Base-by-base conservation (phyloP, 805 yeast species). In the Priceomyces melissophilus region DNA sequence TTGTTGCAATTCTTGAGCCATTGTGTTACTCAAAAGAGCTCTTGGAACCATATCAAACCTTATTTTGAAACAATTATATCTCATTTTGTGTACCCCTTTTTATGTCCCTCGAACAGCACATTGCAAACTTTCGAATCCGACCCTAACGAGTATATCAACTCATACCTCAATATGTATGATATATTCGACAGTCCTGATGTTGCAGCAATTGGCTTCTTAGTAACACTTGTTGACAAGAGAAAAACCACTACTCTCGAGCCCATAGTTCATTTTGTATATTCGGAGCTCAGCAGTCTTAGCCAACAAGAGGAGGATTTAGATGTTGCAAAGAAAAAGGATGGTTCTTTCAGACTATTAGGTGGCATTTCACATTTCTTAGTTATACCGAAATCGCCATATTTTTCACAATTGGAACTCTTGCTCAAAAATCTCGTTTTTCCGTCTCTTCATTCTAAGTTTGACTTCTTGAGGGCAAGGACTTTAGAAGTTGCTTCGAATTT, bases 61-160 rank as follows among this genome's bases (percentile, higher is more conserved):
- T 83, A 83, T 57, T 71, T 81, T 38, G 79, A 79, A 32, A 73
- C 77, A 5, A 65, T 91, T 17, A 67, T 91, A 28, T 66, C 81
- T 10, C 88, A 83, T 50, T 79, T 91, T 41, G 73, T 91, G 8
- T 84, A 76, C 61, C 96, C 96, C 2, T 65, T 84, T 42, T 62
- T 91, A 42, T 78, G 89, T 48, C 85, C 93, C 1, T 71, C 76
- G 6, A 82, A 81, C 40, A 80, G 75, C 5, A 78, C 80, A 13
- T 66, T 87, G 41, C 95, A 86, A 49, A 62, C 78, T 3, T 90
- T 86, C 64, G 95, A 88, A 46, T 80, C 76, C 46, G 96, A 90
- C 52, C 96, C 96, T 3, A 84, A 79, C 41, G 96, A 89, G 57
- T 93, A 87, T 58, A 80, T 91, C 41, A 86, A 87, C 59, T 70